phyloP scores from a whole-genome alignment of 2,329 filamentous ascomycete species.

The Ampelomyces quisqualis region DNA sequence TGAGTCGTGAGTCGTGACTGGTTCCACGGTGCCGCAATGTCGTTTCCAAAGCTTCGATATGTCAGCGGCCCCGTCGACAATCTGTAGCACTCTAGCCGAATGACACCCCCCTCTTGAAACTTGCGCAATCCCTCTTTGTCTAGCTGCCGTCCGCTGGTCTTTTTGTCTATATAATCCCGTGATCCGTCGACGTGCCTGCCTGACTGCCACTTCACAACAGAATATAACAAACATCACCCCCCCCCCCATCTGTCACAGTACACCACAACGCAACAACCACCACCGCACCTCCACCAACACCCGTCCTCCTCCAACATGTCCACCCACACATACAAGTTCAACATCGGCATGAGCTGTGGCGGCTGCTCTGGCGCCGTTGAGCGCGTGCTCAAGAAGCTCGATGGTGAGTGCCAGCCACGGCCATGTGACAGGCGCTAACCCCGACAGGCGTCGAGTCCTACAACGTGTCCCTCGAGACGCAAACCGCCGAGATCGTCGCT shows the following conservation, averaged over 20 bases:
- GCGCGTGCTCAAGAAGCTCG: constrained; percentile 86
- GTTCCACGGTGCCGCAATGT: constrained; percentile 29
- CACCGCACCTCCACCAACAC: constrained; percentile 1
- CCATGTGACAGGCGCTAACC: constrained; percentile 4
- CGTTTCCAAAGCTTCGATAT: constrained; percentile 21
- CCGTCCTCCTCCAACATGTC: constrained; percentile 53
- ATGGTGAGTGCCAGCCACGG: constrained; percentile 60
- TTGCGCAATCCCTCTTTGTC: constrained; percentile 27
- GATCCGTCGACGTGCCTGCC: constrained; percentile 2
- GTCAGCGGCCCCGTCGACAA: constrained; percentile 33
- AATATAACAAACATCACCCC: constrained; percentile 1
- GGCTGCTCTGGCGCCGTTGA: constrained; percentile 95
- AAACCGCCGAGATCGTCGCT: constrained; percentile 77
- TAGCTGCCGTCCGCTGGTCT: constrained; percentile 7
- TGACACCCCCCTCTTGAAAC: constrained; percentile 39
- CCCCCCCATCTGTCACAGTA: constrained; percentile 4
- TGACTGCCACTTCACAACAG: constrained; percentile 5
- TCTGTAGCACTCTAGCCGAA: constrained; percentile 37
- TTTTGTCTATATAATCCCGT: constrained; percentile 18
- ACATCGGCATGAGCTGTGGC: constrained; percentile 89
- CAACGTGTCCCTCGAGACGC: constrained; percentile 82
- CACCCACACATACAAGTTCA: constrained; percentile 87
- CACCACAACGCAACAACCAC: constrained; percentile 7
- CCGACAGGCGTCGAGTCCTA: constrained; percentile 76
- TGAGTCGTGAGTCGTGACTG: constrained; percentile 27